phyloP scores from a whole-genome alignment of 140 eudicot species.

The Ambrosia hybrid region DNA sequence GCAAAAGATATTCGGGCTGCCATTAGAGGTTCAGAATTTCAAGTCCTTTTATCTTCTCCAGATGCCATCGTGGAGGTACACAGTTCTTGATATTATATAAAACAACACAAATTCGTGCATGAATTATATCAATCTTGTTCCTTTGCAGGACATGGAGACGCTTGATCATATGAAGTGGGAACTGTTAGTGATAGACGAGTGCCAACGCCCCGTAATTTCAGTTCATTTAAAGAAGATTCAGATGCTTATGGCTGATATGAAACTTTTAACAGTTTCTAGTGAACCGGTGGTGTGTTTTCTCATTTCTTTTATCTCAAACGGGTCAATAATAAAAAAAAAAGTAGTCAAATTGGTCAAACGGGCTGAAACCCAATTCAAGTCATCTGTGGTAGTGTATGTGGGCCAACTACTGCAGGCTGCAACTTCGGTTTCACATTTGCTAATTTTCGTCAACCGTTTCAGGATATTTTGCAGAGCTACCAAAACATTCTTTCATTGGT shows the following conservation, averaged over 20 bases:
- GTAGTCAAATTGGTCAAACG: too few relatives aligned
- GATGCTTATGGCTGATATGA: constrained; percentile 39
- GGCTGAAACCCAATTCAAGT: background rate
- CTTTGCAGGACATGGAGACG: constrained; percentile 34
- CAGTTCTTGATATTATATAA: background rate
- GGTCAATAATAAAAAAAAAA: too few relatives aligned
- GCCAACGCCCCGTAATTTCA: constrained; percentile 26
- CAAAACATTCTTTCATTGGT: constrained; percentile 33
- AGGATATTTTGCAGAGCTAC: constrained; percentile 31
- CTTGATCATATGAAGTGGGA: constrained; percentile 41
- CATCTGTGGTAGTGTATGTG: background rate
- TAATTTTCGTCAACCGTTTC: constrained; percentile 8
- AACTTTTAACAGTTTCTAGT: constrained; percentile 34
- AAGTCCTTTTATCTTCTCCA: constrained; percentile 42
- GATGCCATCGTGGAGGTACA: constrained; percentile 44
- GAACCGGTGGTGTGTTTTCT: constrained; percentile 27
- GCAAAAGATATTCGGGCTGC: constrained; percentile 25
- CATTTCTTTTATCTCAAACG: background rate
- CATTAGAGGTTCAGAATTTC: constrained; percentile 36
- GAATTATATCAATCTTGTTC: background rate
- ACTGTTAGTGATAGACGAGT: constrained; percentile 37
- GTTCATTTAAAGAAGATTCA: constrained; percentile 21
- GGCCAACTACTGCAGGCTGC: background rate
- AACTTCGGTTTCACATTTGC: background rate
- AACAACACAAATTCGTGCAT: background rate